These are phyloP conservation scores for Talaromyces sp. DNA, from an alignment of 2,329 filamentous ascomycete species.

Conservation along the genomic window DNA sequence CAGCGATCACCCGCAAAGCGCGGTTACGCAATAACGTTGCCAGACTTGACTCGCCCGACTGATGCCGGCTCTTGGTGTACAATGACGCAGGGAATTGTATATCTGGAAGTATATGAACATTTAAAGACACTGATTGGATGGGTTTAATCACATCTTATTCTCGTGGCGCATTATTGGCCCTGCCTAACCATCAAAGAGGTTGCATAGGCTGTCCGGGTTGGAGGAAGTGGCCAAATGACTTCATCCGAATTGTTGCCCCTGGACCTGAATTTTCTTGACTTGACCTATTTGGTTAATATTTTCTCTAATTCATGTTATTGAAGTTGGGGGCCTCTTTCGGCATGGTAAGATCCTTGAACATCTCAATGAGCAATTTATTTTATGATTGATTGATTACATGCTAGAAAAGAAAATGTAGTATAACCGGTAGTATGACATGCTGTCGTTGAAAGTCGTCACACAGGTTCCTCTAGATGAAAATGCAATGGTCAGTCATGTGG, in stretches of 20 bases:
- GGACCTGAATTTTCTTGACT: conserved; percentile 1
- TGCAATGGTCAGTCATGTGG: not conserved
- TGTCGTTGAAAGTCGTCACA: no score
- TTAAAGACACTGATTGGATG: not conserved
- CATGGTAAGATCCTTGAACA: not conserved
- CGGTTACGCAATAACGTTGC: conserved; percentile 23
- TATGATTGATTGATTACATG: no score
- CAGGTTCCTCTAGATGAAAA: no score
- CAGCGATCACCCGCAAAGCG: conserved; percentile 24
- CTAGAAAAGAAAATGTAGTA: no score
- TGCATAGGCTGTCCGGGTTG: not conserved
- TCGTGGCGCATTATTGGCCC: conserved; percentile 3
- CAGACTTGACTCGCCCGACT: not conserved
- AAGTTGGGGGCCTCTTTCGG: not conserved
- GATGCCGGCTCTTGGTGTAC: not conserved
- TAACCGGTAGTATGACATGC: no score
- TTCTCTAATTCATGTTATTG: not conserved
- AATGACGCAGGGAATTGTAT: conserved; percentile 7
- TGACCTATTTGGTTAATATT: not conserved
- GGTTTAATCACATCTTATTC: not conserved
- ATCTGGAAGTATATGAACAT: not conserved
- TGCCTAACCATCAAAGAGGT: not conserved
- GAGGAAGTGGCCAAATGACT: conserved; percentile 1
- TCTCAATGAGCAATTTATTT: no score
- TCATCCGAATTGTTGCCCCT: conserved; percentile 2